Percentiles rank a stretch among this genome's conserved stretches.
Evolutionary conservation across 768 basidiomycete species (phyloP).

Genomic region (Podaxis pistillaris): DNA sequence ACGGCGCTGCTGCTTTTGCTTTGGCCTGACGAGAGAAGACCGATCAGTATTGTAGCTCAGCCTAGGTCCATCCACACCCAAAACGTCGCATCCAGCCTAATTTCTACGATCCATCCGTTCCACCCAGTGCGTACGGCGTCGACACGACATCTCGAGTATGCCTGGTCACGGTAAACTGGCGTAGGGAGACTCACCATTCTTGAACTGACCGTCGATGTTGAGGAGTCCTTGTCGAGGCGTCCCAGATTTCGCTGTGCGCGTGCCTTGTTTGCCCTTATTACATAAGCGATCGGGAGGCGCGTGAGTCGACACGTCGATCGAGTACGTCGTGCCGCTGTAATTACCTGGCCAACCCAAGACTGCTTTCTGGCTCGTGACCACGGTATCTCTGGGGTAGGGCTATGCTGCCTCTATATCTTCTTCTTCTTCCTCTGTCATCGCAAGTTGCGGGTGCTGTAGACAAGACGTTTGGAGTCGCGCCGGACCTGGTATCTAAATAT

Average conservation of each 20-base stretch:
- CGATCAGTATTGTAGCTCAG: slow-evolving; percentile 21
- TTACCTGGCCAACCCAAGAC: slow-evolving; percentile 11
- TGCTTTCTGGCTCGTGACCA: background rate
- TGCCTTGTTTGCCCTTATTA: slow-evolving; percentile 41
- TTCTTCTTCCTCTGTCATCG: slow-evolving; percentile 41
- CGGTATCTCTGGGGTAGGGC: slow-evolving; percentile 10
- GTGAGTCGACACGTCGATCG: slow-evolving; percentile 38
- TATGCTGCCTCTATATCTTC: slow-evolving; percentile 54
- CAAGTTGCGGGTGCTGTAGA: slow-evolving; percentile 38
- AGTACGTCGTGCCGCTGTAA: slow-evolving; percentile 8
- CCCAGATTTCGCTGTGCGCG: slow-evolving; percentile 27
- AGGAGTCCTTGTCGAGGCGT: slow-evolving; percentile 23
- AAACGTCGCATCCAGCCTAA: slow-evolving; percentile 37
- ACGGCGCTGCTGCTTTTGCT: slow-evolving; percentile 68
- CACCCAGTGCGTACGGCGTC: background rate
- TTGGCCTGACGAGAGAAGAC: slow-evolving; percentile 44
- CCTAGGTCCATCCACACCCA: slow-evolving; percentile 33
- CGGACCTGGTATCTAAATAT: slow-evolving; percentile 56
- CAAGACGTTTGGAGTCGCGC: slow-evolving; percentile 59
- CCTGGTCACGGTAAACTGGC: slow-evolving; percentile 10
- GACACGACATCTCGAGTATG: slow-evolving; percentile 7
- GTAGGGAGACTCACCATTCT: slow-evolving; percentile 38
- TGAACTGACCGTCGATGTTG: slow-evolving; percentile 42
- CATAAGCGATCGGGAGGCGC: slow-evolving; percentile 26
- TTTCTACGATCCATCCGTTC: slow-evolving; percentile 6